Conservation (phyloP, 2,329 filamentous ascomycete genomes). For the Aureobasidium musti region DNA sequence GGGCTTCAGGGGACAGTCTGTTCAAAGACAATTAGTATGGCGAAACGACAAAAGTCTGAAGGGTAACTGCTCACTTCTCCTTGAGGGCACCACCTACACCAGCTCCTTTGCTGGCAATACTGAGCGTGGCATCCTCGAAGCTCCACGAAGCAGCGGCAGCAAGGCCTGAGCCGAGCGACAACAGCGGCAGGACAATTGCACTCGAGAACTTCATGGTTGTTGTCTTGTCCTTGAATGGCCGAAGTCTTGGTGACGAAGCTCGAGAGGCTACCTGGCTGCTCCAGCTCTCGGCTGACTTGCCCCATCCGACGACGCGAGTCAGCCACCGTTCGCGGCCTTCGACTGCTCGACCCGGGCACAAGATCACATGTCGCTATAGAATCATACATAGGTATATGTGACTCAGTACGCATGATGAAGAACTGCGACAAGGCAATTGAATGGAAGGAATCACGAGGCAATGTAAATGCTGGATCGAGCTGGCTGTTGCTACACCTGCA, state of each 20-base stretch:
- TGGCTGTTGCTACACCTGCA: not conserved
- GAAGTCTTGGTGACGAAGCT: conserved; percentile 27
- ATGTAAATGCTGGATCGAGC: not conserved
- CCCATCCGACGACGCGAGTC: conserved; percentile 5
- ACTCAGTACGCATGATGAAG: not conserved
- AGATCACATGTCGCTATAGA: not conserved
- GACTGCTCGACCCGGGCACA: not conserved
- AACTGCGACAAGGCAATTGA: not conserved
- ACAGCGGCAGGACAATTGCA: conserved; percentile 32
- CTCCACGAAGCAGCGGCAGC: conserved; percentile 64
- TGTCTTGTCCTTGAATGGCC: not conserved
- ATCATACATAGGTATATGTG: not conserved
- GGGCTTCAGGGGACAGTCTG: conserved; percentile 53
- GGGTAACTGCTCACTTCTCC: conserved; percentile 53
- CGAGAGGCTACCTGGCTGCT: conserved; percentile 26
- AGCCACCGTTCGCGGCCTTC: not conserved
- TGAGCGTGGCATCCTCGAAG: conserved; percentile 71
- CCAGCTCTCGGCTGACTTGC: conserved; percentile 21
- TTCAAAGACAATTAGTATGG: conserved; percentile 27
- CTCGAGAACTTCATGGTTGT: conserved; percentile 37
- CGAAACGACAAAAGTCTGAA: not conserved
- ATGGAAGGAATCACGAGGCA: not conserved
- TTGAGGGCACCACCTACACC: conserved; percentile 56
- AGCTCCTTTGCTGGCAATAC: conserved; percentile 62
- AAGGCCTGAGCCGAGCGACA: conserved; percentile 37